Conservation (phyloP, 176 grass and related monocot species). For the Musa troglodytarum region DNA sequence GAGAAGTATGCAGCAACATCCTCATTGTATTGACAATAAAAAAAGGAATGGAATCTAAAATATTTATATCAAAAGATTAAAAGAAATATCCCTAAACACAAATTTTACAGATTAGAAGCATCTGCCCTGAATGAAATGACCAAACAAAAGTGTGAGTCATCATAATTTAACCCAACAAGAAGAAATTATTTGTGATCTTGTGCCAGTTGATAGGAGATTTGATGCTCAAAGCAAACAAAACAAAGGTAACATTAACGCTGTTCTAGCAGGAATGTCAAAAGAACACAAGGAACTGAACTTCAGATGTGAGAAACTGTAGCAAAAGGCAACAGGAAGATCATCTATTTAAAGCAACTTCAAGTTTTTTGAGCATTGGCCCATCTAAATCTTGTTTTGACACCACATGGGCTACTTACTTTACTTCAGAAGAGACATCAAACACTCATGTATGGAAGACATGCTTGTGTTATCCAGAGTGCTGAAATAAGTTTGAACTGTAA, state of each 20-base stretch:
- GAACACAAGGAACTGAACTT: background rate
- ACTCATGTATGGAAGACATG: background rate
- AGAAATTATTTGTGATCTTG: background rate
- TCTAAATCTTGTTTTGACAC: background rate
- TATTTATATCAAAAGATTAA: no score
- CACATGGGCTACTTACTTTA: background rate
- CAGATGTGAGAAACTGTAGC: background rate
- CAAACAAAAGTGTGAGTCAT: background rate
- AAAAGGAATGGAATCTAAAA: no score
- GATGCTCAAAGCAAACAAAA: background rate
- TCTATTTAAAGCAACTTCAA: background rate
- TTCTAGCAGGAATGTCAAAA: background rate
- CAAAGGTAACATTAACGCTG: background rate
- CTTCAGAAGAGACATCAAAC: background rate
- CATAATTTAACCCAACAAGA: background rate
- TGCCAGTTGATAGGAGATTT: background rate
- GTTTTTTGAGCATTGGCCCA: background rate
- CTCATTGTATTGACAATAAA: background rate
- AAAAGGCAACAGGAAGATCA: background rate
- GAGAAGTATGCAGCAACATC: conserved; percentile 29
- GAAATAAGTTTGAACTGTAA: background rate
- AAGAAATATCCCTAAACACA: no score
- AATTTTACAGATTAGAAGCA: background rate
- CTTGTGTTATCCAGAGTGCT: no score
- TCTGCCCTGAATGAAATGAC: background rate